phyloP scores from a whole-genome alignment of 768 basidiomycete species.

The Steccherinum ochraceum region DNA sequence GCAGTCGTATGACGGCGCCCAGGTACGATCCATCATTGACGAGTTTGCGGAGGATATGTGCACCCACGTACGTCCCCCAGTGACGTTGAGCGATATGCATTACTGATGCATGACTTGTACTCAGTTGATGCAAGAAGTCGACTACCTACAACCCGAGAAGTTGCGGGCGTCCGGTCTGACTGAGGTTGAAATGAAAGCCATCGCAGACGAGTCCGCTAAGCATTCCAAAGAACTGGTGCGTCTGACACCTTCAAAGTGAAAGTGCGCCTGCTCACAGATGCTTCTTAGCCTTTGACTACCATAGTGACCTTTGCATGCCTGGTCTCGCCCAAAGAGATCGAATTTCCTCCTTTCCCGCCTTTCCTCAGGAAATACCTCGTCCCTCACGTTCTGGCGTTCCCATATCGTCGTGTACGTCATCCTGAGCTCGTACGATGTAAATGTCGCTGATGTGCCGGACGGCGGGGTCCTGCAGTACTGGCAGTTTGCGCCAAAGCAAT shows the following conservation, averaged over 20 bases:
- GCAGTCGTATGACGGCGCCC: constrained; percentile 5
- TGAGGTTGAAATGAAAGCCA: constrained; percentile 9
- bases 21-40: constrained; percentile 5
- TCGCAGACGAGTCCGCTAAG: constrained; percentile 6
- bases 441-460: neutral
- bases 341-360: constrained; percentile 9
- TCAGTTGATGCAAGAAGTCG: constrained; percentile 11
- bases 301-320: constrained; percentile 7
- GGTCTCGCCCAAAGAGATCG: constrained; percentile 6
- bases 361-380: constrained; percentile 8
- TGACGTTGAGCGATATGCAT: too few relatives aligned
- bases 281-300: constrained; percentile 7
- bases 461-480: constrained; percentile 1
- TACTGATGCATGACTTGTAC: too few relatives aligned
- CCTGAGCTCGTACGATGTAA: neutral
- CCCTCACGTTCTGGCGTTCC: constrained; percentile 4
- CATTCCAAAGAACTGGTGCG: constrained; percentile 7
- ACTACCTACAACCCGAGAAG: constrained; percentile 11
- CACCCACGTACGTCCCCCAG: constrained; percentile 7
- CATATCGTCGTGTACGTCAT: constrained; percentile 2
- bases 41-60: constrained; percentile 5
- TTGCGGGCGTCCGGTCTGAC: constrained; percentile 9
- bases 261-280: too few relatives aligned
- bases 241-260: too few relatives aligned
- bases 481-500: constrained; percentile 8